Evolutionary conservation across 2,329 filamentous ascomycete genomes (phyloP).

Genomic region (Aspergillus sp.): DNA sequence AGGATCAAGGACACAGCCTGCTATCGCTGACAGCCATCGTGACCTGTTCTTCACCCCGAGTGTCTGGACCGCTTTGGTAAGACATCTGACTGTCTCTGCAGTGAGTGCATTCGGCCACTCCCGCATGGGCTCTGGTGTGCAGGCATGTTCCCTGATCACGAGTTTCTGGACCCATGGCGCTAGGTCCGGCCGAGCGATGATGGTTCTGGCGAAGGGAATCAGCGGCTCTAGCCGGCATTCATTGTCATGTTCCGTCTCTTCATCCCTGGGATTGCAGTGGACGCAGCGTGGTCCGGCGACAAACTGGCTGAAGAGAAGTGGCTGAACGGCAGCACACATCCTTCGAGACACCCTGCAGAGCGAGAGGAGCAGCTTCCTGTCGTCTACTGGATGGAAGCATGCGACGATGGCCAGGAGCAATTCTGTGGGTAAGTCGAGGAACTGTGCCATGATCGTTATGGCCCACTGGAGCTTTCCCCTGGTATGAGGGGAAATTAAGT

Average conservation of each 20-base stretch:
- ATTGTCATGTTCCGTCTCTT: background rate
- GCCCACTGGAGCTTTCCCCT: background rate
- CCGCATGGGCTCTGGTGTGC: background rate
- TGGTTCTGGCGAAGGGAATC: conserved; percentile 2
- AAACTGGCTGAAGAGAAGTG: conserved; percentile 2
- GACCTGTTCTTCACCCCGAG: background rate
- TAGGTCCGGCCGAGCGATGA: conserved; percentile 5
- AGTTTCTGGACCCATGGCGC: conserved; percentile 1
- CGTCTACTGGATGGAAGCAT: background rate
- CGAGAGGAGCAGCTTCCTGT: background rate
- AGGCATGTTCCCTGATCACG: background rate
- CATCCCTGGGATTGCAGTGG: background rate
- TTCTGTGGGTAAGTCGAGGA: background rate
- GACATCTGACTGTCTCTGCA: background rate
- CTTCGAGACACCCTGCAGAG: background rate
- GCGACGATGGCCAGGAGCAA: background rate
- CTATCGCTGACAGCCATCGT: background rate
- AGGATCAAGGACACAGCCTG: background rate
- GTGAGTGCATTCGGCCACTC: background rate
- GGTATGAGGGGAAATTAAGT: background rate
- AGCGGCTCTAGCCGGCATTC: conserved; percentile 1
- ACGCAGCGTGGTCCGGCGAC: background rate
- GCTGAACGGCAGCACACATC: conserved; percentile 2
- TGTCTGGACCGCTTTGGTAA: background rate
- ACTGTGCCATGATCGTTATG: conserved; percentile 15